Evolutionary conservation across 352 stramenopile genomes (phyloP), one percentile per base, ranked within the genome.

Genomic region (Nothophytophthora sp.): DNA sequence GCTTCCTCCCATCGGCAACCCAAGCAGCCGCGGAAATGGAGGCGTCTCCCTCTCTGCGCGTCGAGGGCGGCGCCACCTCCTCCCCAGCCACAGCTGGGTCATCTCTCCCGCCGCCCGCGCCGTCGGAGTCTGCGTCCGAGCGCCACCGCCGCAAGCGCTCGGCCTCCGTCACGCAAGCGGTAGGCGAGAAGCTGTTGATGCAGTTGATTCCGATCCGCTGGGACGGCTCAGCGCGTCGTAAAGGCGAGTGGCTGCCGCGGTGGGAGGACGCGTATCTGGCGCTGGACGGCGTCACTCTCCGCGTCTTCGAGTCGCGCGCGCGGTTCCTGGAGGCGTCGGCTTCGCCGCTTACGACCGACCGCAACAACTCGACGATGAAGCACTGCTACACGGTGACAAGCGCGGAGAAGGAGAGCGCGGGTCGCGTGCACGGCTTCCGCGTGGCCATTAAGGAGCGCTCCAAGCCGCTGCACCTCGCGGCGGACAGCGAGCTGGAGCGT

Each of bases 211-310:
- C 81, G 40, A 83, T 95, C 5, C 85, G 93, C 30, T 95, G 85
- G 85, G 85, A 95, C 52, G 85, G 85, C n/a, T 91, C 90, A 44
- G 85, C 93, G 15, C 82, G 85, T 41, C 93, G 93, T 73, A 95
- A 95, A 67, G 85, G 85, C 33, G 85, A 95, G 50, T 95, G 85
- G 85, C 67, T 95, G 42, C 85, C 85, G n/a, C 83, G 85, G n/a
- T 95, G 85, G 85, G 85, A 95, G 43, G 81, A 93, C 56, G 81
- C 83, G 13, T 95, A 95, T 52, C 70, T 95, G n/a, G 86, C 93
- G 19, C 67, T 95, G 18, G 85, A 95, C 33, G 85, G 85, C 28
- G 76, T 79, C 8, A 75, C 81, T 29, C 72, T 95, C 24, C 92
- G 81, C 24, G 93, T 94, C 61, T 95, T 94, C 73, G 92, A 92